These are phyloP conservation scores for Rhodomyrtus psidioides DNA, from an alignment of 441 rosid genomes.

Conservation along the genomic window DNA sequence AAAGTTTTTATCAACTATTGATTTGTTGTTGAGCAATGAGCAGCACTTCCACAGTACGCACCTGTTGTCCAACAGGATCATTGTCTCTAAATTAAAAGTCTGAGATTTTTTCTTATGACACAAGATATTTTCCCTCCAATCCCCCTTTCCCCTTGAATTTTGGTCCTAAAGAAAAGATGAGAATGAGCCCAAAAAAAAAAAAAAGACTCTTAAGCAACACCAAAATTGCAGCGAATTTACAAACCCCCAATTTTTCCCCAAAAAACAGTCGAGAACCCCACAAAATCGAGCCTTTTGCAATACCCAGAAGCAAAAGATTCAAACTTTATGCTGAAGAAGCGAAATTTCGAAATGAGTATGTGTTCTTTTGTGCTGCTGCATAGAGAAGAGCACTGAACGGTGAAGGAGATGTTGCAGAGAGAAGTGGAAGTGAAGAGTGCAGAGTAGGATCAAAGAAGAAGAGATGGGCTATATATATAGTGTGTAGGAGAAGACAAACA, in stretches of 20 bases:
- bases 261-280: not conserved
- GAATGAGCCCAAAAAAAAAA: not conserved
- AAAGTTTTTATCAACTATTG: constrained; percentile 3
- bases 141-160: constrained; percentile 3
- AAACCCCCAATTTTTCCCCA: not conserved
- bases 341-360: not conserved
- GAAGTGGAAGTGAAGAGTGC: constrained; percentile 1
- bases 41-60: constrained; percentile 1
- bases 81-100: not conserved
- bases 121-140: not conserved
- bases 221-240: constrained; percentile 16
- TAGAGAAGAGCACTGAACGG: not conserved
- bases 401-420: constrained; percentile 1
- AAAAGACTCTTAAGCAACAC: constrained; percentile 1
- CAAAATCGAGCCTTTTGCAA: not conserved
- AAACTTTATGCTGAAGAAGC: constrained; percentile 3
- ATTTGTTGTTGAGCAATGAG: constrained; percentile 1
- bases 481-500: not conserved
- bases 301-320: constrained; percentile 15
- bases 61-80: not conserved
- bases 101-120: not conserved
- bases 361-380: not conserved
- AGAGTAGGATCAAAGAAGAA: constrained; percentile 27
- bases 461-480: constrained; percentile 23
- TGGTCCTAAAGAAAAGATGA: not conserved